Conservation (phyloP, 2,329 filamentous ascomycete genomes). For the Sclerotinia sclerotiorum region DNA sequence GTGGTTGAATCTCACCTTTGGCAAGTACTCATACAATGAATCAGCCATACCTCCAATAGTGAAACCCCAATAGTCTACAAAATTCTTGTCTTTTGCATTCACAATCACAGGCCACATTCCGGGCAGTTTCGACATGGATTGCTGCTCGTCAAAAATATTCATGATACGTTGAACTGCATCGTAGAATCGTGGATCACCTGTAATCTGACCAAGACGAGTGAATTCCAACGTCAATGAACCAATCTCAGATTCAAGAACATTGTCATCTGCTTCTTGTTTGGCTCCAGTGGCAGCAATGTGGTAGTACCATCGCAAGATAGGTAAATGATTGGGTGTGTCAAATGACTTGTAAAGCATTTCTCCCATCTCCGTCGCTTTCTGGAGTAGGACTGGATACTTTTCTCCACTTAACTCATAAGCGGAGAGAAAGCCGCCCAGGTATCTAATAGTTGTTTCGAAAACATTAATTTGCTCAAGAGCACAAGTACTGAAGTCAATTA, state of each 20-base stretch:
- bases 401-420: constrained; percentile 42
- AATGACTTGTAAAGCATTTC: constrained; percentile 44
- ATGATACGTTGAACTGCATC: constrained; percentile 59
- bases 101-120: constrained; percentile 62
- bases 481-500: constrained; percentile 48
- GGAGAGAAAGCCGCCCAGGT: constrained; percentile 43
- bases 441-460: constrained; percentile 45
- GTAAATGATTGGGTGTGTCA: constrained; percentile 54
- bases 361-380: constrained; percentile 39
- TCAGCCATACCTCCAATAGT: constrained; percentile 56
- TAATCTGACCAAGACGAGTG: constrained; percentile 63
- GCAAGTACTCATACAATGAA: constrained; percentile 64
- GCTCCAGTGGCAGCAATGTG: constrained; percentile 51
- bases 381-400: constrained; percentile 35
- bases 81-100: constrained; percentile 48
- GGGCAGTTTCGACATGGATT: constrained; percentile 54
- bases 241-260: constrained; percentile 55
- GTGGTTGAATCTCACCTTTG: constrained; percentile 43
- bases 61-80: constrained; percentile 39
- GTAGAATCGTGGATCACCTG: constrained; percentile 58
- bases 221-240: constrained; percentile 61
- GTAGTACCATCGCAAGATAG: constrained; percentile 44
- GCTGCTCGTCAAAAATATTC: constrained; percentile 53
- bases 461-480: constrained; percentile 36
- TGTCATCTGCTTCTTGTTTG: constrained; percentile 55